These are phyloP conservation scores for Magnaporthiopsis incrustans DNA, from an alignment of 2,329 filamentous ascomycete genomes.

Conservation along the genomic window DNA sequence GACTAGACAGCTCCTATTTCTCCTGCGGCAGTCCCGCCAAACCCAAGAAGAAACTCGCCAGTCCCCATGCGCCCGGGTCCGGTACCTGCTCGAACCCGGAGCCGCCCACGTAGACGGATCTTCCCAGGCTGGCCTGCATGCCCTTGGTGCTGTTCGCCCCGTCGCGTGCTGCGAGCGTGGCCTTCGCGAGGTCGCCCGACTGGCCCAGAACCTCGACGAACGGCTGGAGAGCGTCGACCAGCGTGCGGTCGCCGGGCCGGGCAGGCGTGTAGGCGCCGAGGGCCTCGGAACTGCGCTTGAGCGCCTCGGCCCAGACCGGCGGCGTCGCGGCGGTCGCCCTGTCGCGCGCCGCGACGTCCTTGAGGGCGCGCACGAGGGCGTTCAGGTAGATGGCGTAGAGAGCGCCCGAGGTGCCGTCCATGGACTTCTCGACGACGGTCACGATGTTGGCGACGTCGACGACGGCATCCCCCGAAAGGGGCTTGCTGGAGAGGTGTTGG, in stretches of 20 bases:
- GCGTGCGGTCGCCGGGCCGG: slow-evolving; percentile 74
- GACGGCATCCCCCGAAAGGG: slow-evolving; percentile 43
- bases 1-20: background rate
- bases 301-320: slow-evolving; percentile 51
- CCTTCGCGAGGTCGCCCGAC: slow-evolving; percentile 59
- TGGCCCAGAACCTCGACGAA: slow-evolving; percentile 67
- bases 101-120: slow-evolving; percentile 75
- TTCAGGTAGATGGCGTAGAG: slow-evolving; percentile 81
- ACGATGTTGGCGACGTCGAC: slow-evolving; percentile 45
- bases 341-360: slow-evolving; percentile 30
- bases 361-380: slow-evolving; percentile 61
- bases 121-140: slow-evolving; percentile 83
- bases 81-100: slow-evolving; percentile 64
- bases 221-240: slow-evolving; percentile 81
- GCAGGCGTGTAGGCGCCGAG: slow-evolving; percentile 82
- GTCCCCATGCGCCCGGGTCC: slow-evolving; percentile 60
- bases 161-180: slow-evolving; percentile 65
- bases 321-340: slow-evolving; percentile 19
- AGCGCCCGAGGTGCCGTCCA: slow-evolving; percentile 56
- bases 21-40: slow-evolving; percentile 42
- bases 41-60: slow-evolving; percentile 76
- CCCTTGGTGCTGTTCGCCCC: slow-evolving; percentile 81
- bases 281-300: slow-evolving; percentile 62
- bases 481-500: slow-evolving; percentile 34
- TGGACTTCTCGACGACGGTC: slow-evolving; percentile 45